Evolutionary conservation across 1,284 basidiomycete genomes (phyloP), one percentile per base, ranked within the genome.

Genomic region (Cutaneotrichosporon mucoides): DNA sequence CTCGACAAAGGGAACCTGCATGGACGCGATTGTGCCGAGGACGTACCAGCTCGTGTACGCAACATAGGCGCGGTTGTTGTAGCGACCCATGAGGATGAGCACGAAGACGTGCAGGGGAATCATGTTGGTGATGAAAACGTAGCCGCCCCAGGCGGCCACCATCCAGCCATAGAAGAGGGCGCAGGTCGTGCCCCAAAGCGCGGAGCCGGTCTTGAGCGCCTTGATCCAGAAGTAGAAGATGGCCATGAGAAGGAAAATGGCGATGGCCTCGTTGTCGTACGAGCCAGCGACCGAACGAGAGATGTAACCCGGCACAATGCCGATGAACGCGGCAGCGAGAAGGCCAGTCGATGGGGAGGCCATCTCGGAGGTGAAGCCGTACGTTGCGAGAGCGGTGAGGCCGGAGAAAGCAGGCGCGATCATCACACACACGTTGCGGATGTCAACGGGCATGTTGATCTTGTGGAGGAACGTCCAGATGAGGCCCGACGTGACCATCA

Each of bases 141-240:
- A 99, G 66, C 96, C 96, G 82, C 96, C 96, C 96, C 96, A 99
- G 11, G 96, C 96, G 52, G 96, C 95, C n/a, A 99, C 96, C 96
- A 99, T 99, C 84, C 98, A 99, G 68, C 97, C 98, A 82, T 99
- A 99, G 81, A 99, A 98, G 12, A 99, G 80, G 7, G 94, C 96
- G 24, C 94, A 88, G 49, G 89, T 75, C 16, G 90, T 90, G 42
- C 93, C 95, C 73, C 86, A 98, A 63, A 95, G 84, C 0, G 92
- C 92, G 61, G 90, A 94, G 43, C 96, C 96, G 50, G 86, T 85
- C 80, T 98, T 98, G 60, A 98, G 82, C 24, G 96, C 94, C 74
- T 91, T 93, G 79, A 99, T 95, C 96, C 96, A 99, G 62, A 85
- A 84, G 81, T 86, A 99, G 81, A 99, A 99, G 7, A 94, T 98